Base-by-base conservation (phyloP, 1,284 basidiomycete species). In the Tilletia caries region DNA sequence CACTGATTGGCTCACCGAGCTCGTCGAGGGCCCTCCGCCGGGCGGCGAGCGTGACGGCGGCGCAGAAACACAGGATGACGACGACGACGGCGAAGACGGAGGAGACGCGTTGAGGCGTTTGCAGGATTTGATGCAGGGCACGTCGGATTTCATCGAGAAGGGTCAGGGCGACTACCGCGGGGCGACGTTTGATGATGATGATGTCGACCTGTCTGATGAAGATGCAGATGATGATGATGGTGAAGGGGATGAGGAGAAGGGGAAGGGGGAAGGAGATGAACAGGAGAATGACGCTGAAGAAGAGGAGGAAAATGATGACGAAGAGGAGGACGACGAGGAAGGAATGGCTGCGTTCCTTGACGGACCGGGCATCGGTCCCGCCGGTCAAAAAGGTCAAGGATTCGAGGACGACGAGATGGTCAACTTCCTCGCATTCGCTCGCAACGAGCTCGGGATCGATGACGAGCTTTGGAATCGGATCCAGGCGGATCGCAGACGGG, bases 381-480 rank as follows among this genome's bases (percentile, higher is more conserved):
- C 10, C 12, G 48, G 48, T 15, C 37, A 41, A 41, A 6, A 41
- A 41, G 37, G 37, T 15, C 10, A 41, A 41, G 37, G 37, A 41
- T 15, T 15, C 2, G n/a, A 27, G 41, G 64, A 41, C 0, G 64
- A 46, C 34, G 64, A 65, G 41, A 65, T 65, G 64, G 34, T n/a
- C 34, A 46, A 43, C 37, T 65, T 65, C 37, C 37, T 65, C 25
- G 25, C 15, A 2, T 65, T 65, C 27, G 23, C 64, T 20, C 29
- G 41, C 23, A 29, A 44, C n/a, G 64, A 43, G 10, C n/a, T 65
- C 5, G 64, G 64, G 34, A 43, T 65, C 23, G 43, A 46, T 29
- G 43, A 65, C 15, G 64, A 12, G 25, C 64, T 44, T 8, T 65
- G 43, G 37, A 37, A 65, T 8, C 34, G 41, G 20, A 65, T 65